A percentile compares a stretch with the other conserved stretches of the same genome.
These are phyloP conservation scores for Quillaja saponaria DNA, from an alignment of 306 rosid genomes.

Conservation along the genomic window DNA sequence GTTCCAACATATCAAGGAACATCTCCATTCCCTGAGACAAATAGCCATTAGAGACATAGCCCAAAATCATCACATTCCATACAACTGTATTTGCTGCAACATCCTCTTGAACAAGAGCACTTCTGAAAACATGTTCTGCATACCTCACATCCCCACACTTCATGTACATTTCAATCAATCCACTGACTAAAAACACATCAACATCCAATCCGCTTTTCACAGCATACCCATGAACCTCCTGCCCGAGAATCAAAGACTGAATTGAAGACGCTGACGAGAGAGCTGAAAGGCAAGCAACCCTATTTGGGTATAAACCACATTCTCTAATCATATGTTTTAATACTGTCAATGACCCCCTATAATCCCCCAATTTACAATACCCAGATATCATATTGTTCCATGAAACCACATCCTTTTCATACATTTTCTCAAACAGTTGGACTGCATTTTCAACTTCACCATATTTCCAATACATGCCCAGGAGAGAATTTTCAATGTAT, in stretches of 20 bases:
- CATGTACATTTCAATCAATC: constrained; percentile 45
- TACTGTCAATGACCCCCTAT: background rate
- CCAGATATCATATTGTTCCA: background rate
- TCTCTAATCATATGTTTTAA: too few species aligned
- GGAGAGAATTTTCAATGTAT: background rate
- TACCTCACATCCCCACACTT: constrained; percentile 40
- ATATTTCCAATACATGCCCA: background rate
- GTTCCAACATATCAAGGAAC: constrained; percentile 35
- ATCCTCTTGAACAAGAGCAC: constrained; percentile 10
- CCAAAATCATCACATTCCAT: constrained; percentile 49
- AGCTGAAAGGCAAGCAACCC: constrained; percentile 21
- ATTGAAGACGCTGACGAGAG: constrained; percentile 32
- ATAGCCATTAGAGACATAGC: constrained; percentile 36
- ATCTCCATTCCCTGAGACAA: constrained; percentile 26
- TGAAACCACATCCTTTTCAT: background rate
- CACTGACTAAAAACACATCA: constrained; percentile 41
- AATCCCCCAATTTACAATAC: background rate
- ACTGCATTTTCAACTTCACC: background rate
- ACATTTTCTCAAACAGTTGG: background rate
- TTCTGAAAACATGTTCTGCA: constrained; percentile 32
- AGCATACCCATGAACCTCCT: constrained; percentile 39
- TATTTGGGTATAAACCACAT: too few species aligned
- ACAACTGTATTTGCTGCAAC: constrained; percentile 32
- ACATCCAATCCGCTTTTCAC: constrained; percentile 36
- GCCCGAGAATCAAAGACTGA: constrained; percentile 30